A percentile compares a stretch with the other conserved stretches of the same genome.
Evolutionary conservation across 2,329 filamentous ascomycete genomes (phyloP).

Genomic region (Emmonsia crescens): DNA sequence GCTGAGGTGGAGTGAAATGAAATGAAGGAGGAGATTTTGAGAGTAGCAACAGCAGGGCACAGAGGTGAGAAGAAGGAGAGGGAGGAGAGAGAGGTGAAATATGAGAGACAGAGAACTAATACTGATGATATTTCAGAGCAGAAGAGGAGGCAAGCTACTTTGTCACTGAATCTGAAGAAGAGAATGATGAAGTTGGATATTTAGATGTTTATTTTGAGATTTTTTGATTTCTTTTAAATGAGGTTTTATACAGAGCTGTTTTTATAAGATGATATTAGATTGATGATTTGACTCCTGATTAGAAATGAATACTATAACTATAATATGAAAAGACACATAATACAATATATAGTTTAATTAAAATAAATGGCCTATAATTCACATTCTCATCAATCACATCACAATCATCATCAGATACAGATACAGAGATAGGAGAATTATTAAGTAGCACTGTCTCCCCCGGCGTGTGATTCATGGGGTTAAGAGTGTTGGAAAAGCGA

Average conservation of each 20-base stretch:
- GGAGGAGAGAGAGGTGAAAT: slow-evolving; percentile 20
- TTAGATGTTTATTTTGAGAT: neutral
- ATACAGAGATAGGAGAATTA: too few relatives aligned
- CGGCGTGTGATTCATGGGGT: neutral
- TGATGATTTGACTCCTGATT: neutral
- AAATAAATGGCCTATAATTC: neutral
- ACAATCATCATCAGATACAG: too few relatives aligned
- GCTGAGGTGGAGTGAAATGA: slow-evolving; percentile 65
- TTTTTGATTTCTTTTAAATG: neutral
- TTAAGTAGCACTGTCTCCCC: neutral
- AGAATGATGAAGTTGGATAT: slow-evolving; percentile 35
- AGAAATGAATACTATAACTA: neutral
- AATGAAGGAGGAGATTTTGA: slow-evolving; percentile 69
- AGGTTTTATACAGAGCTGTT: neutral
- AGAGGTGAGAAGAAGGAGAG: slow-evolving; percentile 21
- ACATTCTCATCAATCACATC: neutral
- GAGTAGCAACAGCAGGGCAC: slow-evolving; percentile 76
- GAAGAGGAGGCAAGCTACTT: slow-evolving; percentile 28
- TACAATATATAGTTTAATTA: neutral
- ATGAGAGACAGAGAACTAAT: slow-evolving; percentile 21
- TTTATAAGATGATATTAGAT: neutral
- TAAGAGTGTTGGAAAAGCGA: neutral
- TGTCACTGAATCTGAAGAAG: slow-evolving; percentile 36
- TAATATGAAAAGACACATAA: neutral
- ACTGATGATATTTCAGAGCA: slow-evolving; percentile 30